A percentile compares a stretch with the other conserved stretches of the same genome.
phyloP scores from a whole-genome alignment of 805 yeast genomes.

The Teunomyces cretensis region DNA sequence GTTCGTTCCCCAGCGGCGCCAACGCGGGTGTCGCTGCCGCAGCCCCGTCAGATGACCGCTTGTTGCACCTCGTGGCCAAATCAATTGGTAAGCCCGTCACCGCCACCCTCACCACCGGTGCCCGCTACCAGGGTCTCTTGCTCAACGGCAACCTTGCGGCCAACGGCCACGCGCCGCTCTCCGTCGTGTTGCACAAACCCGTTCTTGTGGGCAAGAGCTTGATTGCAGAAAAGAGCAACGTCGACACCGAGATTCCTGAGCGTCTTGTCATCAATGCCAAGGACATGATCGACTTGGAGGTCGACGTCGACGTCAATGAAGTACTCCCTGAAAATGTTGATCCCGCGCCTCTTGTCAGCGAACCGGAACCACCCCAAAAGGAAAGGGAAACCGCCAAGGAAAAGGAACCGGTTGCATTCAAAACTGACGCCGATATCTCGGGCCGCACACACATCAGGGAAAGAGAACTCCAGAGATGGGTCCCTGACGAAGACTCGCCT shows the following conservation, averaged over 20 bases:
- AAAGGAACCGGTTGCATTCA: slow-evolving; percentile 39
- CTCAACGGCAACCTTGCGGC: slow-evolving; percentile 44
- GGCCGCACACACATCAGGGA: slow-evolving; percentile 48
- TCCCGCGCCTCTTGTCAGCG: background rate
- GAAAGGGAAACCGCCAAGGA: slow-evolving; percentile 3
- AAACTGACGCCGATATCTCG: slow-evolving; percentile 85
- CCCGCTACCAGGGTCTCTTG: slow-evolving; percentile 57
- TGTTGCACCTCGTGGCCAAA: slow-evolving; percentile 46
- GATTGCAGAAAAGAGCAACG: slow-evolving; percentile 25
- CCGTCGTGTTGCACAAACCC: slow-evolving; percentile 57
- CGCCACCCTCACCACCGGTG: slow-evolving; percentile 64
- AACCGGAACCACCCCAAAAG: too few relatives aligned
- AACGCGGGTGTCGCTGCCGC: background rate
- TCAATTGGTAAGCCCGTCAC: slow-evolving; percentile 56
- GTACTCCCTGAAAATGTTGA: background rate
- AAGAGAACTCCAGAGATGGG: slow-evolving; percentile 82
- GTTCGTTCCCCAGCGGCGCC: background rate
- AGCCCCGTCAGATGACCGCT: slow-evolving; percentile 42
- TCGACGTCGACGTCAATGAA: slow-evolving; percentile 36
- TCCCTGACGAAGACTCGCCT: slow-evolving; percentile 57
- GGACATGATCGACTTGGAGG: slow-evolving; percentile 52
- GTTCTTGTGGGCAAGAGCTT: slow-evolving; percentile 29
- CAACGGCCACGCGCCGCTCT: slow-evolving; percentile 42
- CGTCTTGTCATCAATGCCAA: slow-evolving; percentile 47
- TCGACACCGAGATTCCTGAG: slow-evolving; percentile 35